Evolutionary conservation across 2,329 filamentous ascomycete genomes (phyloP).

Genomic region (Monosporascus sp.): DNA sequence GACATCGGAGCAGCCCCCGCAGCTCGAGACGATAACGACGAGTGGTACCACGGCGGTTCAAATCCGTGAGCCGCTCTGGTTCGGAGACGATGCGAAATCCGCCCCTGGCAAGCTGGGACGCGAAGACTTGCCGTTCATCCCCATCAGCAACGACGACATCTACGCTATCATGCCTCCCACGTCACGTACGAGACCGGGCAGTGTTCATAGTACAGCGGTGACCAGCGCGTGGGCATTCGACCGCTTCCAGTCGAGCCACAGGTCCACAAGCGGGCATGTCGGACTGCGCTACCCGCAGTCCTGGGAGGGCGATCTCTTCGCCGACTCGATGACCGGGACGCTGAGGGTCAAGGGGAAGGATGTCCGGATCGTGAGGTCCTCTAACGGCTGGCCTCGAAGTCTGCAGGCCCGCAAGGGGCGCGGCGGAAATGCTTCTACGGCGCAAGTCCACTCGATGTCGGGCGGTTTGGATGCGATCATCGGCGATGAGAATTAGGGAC

Average conservation of each 20-base stretch:
- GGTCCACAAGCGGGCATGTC: conserved; percentile 39
- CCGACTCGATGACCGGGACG: conserved; percentile 35
- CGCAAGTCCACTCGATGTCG: conserved; percentile 27
- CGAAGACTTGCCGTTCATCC: no score
- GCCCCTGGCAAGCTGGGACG: conserved; percentile 7
- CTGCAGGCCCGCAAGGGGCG: conserved; percentile 38
- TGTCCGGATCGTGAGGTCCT: conserved; percentile 32
- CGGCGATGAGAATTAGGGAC: conserved; percentile 13
- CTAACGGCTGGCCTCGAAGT: conserved; percentile 28
- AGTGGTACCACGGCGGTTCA: conserved; percentile 37
- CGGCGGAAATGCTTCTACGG: conserved; percentile 26
- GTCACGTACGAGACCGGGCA: no score
- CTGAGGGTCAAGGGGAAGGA: conserved; percentile 38
- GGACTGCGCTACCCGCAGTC: conserved; percentile 39
- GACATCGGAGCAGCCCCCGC: conserved; percentile 12
- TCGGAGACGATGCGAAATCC: conserved; percentile 10
- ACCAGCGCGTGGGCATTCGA: conserved; percentile 22
- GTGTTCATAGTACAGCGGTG: not conserved
- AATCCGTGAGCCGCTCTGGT: conserved; percentile 42
- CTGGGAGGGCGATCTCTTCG: conserved; percentile 44
- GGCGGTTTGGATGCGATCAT: conserved; percentile 23
- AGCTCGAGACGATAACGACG: conserved; percentile 38
- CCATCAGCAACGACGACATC: no score
- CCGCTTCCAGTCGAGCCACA: conserved; percentile 37
- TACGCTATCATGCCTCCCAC: no score